A percentile compares a stretch with the other conserved stretches of the same genome.
Evolutionary conservation across 257 asterid genomes (phyloP).

Genomic region (Asclepias syriaca): DNA sequence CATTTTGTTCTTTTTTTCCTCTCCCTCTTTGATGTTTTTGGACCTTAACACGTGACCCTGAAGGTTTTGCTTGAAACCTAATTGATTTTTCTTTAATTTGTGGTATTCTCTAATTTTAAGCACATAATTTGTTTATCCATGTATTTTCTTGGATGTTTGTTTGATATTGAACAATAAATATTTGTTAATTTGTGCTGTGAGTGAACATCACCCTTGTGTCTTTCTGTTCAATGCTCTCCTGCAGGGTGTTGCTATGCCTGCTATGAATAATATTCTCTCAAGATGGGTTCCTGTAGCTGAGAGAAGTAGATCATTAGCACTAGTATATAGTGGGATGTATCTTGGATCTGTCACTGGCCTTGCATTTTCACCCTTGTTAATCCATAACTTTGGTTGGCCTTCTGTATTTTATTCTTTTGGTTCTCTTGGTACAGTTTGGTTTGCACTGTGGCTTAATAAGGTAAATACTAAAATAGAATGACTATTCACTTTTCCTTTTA

Average conservation of each 20-base stretch:
- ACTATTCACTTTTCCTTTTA: background rate
- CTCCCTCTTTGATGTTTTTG: conserved; percentile 4
- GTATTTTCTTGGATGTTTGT: background rate
- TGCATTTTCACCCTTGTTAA: conserved; percentile 81
- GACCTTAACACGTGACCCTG: background rate
- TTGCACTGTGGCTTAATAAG: conserved; percentile 67
- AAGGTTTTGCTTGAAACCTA: background rate
- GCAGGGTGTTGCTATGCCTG: conserved; percentile 99
- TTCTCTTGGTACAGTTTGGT: conserved; percentile 81
- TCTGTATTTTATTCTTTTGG: conserved; percentile 88
- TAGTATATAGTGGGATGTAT: conserved; percentile 96
- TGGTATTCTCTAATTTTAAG: background rate
- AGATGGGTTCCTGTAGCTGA: conserved; percentile 94
- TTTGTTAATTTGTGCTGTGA: background rate
- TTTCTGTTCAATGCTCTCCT: conserved; percentile 20
- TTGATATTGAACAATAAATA: background rate
- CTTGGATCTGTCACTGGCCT: conserved; percentile 90
- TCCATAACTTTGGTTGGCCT: conserved; percentile 89
- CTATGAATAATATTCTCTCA: conserved; percentile 83
- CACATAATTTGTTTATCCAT: background rate
- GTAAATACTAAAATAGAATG: conserved; percentile 30
- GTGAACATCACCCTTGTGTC: background rate
- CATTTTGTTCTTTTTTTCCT: background rate
- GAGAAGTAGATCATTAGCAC: conserved; percentile 89
- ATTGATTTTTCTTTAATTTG: background rate